Evolutionary conservation across 495 filamentous ascomycete genomes (phyloP).

Genomic region (Penicillium silybi): DNA sequence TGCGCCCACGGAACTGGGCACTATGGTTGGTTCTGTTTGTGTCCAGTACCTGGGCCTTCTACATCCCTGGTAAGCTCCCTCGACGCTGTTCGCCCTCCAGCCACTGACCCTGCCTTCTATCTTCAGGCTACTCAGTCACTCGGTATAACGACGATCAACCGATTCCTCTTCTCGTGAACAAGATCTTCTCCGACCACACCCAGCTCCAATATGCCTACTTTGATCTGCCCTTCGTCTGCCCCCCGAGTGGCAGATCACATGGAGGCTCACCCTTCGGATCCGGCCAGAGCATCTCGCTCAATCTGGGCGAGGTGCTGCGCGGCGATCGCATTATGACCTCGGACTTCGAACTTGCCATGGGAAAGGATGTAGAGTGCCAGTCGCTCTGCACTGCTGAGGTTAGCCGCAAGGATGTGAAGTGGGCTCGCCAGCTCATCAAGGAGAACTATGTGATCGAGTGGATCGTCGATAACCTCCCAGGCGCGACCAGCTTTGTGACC

Average conservation of each 20-base stretch:
- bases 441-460: constrained; percentile 90
- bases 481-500: constrained; percentile 89
- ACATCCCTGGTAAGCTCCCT: constrained; percentile 64
- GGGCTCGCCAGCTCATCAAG: constrained; percentile 69
- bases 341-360: constrained; percentile 82
- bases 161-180: constrained; percentile 89
- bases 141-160: constrained; percentile 76
- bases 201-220: constrained; percentile 93
- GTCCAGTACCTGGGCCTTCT: constrained; percentile 58
- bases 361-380: constrained; percentile 70
- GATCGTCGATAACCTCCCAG: constrained; percentile 94
- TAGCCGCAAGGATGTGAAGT: constrained; percentile 61
- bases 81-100: background rate
- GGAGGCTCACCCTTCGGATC: constrained; percentile 69
- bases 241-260: constrained; percentile 66
- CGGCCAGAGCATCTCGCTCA: constrained; percentile 78
- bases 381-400: constrained; percentile 70
- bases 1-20: constrained; percentile 23
- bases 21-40: constrained; percentile 38
- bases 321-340: constrained; percentile 88
- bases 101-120: constrained; percentile 15
- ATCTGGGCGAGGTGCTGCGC: constrained; percentile 88
- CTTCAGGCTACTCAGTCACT: constrained; percentile 67
- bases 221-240: constrained; percentile 89
- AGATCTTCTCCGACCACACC: constrained; percentile 89